Base-by-base conservation (phyloP, 2,329 filamentous ascomycete species). In the Parascedosporium putredinis region DNA sequence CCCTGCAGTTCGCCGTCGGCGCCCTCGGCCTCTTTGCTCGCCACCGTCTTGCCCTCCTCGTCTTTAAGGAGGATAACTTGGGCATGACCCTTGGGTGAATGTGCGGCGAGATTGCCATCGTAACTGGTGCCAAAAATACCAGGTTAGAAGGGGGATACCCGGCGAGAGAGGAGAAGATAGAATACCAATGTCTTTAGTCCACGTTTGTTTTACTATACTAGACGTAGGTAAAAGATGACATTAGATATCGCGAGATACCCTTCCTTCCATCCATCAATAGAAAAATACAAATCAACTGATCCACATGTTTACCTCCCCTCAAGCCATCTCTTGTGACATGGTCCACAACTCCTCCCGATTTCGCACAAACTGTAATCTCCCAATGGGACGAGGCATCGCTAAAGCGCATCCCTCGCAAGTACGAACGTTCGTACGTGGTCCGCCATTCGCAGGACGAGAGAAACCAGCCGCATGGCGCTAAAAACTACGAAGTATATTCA, bases 21-120 rank as follows among this genome's bases (percentile, higher is more conserved):
- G 64, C 94, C n/a, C 69, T 88, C 38, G 93, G 90, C 18, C 69
- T 98, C 52, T 87, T 95, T 61, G 79, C 89, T 49, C 75, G 93
- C 57, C 93, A 98, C 70, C 81, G 80, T 54, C 77, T 96, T 56
- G 93, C 93, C 42, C 70, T 95, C 60, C 73, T 93, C 57, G 79
- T 98, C 57, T 98, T 98, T 73, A 84, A 85, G 64, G 81, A 86
- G 62, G 93, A 98, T 68, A 98, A 98, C 64, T 72, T 74, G 70
- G 72, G 71, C 54, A 67, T 70, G 25, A 53, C 54, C 14, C 59
- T 59, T 40, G 55, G 56, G 33, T 62, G 25, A 43, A 38, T 3
- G 9, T 4, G 18, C n/a, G n/a, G n/a, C n/a, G n/a, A n/a, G n/a
- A n/a, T n/a, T n/a, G n/a, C n/a, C n/a, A n/a, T n/a, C n/a, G n/a